Evolutionary conservation across 176 grass and related monocot genomes (phyloP).

Genomic region (Oryza coarctata): DNA sequence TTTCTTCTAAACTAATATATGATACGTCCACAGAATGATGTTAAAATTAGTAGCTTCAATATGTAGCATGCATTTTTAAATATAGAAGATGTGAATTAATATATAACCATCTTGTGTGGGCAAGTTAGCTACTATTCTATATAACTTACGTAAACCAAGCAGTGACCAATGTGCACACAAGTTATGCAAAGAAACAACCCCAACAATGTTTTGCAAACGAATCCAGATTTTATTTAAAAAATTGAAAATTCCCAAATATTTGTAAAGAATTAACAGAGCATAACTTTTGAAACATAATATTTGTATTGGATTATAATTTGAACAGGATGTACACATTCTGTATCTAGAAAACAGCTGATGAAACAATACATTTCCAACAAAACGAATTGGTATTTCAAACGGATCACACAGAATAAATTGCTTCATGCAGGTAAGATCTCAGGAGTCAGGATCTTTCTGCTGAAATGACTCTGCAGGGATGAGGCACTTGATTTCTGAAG

Average conservation of each 20-base stretch:
- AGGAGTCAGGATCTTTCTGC: not conserved
- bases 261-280: not conserved
- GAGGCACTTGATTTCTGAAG: constrained; percentile 10
- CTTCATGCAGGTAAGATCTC: not conserved
- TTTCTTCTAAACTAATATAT: not conserved
- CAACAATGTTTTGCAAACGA: not conserved
- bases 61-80: constrained; percentile 14
- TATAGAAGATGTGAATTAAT: not conserved
- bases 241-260: not conserved
- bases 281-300: constrained; percentile 25
- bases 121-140: not conserved
- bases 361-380: not conserved
- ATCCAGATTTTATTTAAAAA: not conserved
- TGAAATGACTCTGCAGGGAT: not conserved
- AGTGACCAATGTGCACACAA: constrained; percentile 6
- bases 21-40: constrained; percentile 4
- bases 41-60: constrained; percentile 10
- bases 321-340: constrained; percentile 1
- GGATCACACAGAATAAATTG: not conserved
- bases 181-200: not conserved
- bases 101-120: not conserved
- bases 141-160: not conserved
- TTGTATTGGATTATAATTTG: not conserved
- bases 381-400: constrained; percentile 8
- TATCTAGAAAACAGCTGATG: constrained; percentile 5